phyloP scores from a whole-genome alignment of 768 basidiomycete species.

The Rhizopogon roseolus region DNA sequence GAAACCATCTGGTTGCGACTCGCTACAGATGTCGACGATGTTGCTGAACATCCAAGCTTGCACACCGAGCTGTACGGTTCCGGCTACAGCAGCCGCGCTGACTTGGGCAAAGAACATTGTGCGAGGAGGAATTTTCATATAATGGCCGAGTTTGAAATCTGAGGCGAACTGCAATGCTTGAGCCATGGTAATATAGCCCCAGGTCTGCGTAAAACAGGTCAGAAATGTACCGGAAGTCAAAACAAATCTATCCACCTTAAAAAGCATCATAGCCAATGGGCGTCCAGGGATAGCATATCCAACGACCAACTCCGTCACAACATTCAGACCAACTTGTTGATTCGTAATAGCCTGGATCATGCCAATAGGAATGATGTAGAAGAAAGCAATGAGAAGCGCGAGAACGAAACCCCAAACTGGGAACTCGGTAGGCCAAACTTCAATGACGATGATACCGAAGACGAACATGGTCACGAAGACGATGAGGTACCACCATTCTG shows the following conservation, averaged over 20 bases:
- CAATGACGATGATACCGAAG: slow-evolving; percentile 56
- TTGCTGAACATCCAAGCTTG: slow-evolving; percentile 56
- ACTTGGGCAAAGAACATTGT: slow-evolving; percentile 70
- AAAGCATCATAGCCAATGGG: slow-evolving; percentile 78
- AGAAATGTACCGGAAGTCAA: slow-evolving; percentile 8
- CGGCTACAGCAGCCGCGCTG: slow-evolving; percentile 54
- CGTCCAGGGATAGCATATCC: slow-evolving; percentile 54
- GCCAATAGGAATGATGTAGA: slow-evolving; percentile 76
- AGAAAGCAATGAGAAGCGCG: slow-evolving; percentile 37
- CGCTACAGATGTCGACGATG: slow-evolving; percentile 30
- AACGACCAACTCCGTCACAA: slow-evolving; percentile 71
- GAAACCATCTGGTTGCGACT: slow-evolving; percentile 19
- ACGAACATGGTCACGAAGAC: slow-evolving; percentile 47
- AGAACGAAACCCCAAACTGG: slow-evolving; percentile 41
- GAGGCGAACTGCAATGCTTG: slow-evolving; percentile 65
- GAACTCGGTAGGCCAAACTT: slow-evolving; percentile 56
- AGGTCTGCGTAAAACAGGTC: slow-evolving; percentile 35
- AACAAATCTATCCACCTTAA: slow-evolving; percentile 47
- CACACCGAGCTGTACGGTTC: slow-evolving; percentile 62
- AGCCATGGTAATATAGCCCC: slow-evolving; percentile 62
- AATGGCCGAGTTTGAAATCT: slow-evolving; percentile 77
- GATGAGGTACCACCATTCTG: slow-evolving; percentile 54
- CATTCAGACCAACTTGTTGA: slow-evolving; percentile 64
- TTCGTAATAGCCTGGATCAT: slow-evolving; percentile 79
- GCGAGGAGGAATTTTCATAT: slow-evolving; percentile 63